phyloP scores from a whole-genome alignment of 2,329 filamentous ascomycete species.

The Thelonectria olida region DNA sequence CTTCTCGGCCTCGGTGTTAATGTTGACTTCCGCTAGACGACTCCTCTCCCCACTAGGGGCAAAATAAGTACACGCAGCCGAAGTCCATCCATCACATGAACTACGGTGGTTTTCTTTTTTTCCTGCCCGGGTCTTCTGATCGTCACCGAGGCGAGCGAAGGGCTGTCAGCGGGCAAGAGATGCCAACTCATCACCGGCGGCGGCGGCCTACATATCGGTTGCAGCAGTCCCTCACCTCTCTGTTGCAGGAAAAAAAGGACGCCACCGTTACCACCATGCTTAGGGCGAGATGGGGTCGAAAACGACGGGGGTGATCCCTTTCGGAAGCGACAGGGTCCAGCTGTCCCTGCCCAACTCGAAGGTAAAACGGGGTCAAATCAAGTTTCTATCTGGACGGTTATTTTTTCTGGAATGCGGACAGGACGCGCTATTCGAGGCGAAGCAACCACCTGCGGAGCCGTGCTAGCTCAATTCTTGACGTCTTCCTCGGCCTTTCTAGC shows the following conservation, averaged over 20 bases:
- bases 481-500: constrained; percentile 12
- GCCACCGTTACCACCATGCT: constrained; percentile 11
- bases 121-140: constrained; percentile 7
- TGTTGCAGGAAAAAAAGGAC: too few species aligned
- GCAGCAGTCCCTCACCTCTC: constrained; percentile 6
- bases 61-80: constrained; percentile 10
- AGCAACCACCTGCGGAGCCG: constrained; percentile 1
- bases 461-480: background rate
- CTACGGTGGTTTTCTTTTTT: background rate
- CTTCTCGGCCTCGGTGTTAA: constrained; percentile 5
- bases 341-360: constrained; percentile 31
- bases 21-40: constrained; percentile 4
- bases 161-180: background rate
- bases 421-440: constrained; percentile 3
- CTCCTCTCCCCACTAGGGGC: background rate
- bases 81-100: constrained; percentile 29
- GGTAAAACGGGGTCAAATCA: constrained; percentile 23
- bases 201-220: constrained; percentile 13
- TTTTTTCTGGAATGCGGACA: background rate
- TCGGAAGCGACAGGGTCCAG: constrained; percentile 16
- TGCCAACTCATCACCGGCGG: constrained; percentile 33
- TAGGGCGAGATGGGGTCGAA: constrained; percentile 11
- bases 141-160: constrained; percentile 2
- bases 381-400: constrained; percentile 28
- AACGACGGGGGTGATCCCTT: constrained; percentile 30